Conservation (phyloP, 768 basidiomycete genomes). For the Boletus sp. region DNA sequence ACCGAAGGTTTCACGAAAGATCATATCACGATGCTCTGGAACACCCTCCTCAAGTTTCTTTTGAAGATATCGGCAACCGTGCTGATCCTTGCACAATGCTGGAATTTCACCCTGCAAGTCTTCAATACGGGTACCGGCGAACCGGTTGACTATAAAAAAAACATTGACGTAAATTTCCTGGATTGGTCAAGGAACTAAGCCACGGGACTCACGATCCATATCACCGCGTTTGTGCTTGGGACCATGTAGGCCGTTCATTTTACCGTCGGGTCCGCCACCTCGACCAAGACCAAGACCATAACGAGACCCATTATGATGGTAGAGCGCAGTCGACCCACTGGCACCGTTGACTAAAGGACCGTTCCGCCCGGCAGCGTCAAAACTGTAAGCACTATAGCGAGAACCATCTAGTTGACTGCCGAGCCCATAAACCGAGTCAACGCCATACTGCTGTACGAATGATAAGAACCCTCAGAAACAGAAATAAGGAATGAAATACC, state of each 20-base stretch:
- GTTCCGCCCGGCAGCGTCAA: constrained; percentile 46
- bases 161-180: neutral
- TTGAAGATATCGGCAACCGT: constrained; percentile 96
- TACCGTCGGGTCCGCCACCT: constrained; percentile 55
- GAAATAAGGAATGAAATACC: constrained; percentile 36
- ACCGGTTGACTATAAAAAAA: constrained; percentile 75
- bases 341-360: constrained; percentile 34
- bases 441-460: constrained; percentile 46
- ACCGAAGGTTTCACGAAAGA: constrained; percentile 96
- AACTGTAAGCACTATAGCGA: constrained; percentile 56
- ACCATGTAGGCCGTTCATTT: constrained; percentile 89
- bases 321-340: constrained; percentile 70
- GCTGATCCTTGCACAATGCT: constrained; percentile 95
- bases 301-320: constrained; percentile 73
- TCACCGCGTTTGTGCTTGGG: constrained; percentile 95
- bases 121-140: constrained; percentile 92
- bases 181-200: neutral
- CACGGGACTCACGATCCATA: constrained; percentile 79
- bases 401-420: constrained; percentile 48
- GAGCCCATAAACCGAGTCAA: constrained; percentile 50
- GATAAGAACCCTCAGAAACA: constrained; percentile 7
- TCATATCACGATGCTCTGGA: constrained; percentile 97
- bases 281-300: constrained; percentile 70
- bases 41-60: constrained; percentile 98
- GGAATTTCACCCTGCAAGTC: constrained; percentile 95